A percentile compares a stretch with the other conserved stretches of the same genome.
Evolutionary conservation across 2,329 filamentous ascomycete species (phyloP).

Genomic region (Simplicillium aogashimaense): DNA sequence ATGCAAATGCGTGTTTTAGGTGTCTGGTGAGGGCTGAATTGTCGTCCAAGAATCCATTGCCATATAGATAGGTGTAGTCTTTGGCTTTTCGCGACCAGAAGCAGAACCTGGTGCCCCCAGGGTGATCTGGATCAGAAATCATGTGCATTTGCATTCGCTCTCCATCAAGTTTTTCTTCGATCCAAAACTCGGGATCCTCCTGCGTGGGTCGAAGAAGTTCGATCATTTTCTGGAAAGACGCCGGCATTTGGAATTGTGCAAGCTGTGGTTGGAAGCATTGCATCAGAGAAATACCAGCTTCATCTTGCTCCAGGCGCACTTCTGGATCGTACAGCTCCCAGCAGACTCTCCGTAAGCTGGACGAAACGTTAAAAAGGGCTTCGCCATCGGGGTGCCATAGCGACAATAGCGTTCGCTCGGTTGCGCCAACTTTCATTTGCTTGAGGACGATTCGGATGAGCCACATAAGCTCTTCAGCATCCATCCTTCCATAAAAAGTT

Average conservation of each 20-base stretch:
- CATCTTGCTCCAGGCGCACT: constrained; percentile 63
- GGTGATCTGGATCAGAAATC: constrained; percentile 55
- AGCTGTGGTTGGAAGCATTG: constrained; percentile 95
- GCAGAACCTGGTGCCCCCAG: constrained; percentile 63
- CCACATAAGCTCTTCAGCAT: constrained; percentile 88
- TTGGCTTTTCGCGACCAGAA: constrained; percentile 98
- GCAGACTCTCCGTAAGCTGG: constrained; percentile 80
- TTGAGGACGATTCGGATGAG: constrained; percentile 86
- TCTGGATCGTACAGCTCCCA: constrained; percentile 80
- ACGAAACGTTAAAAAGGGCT: constrained; percentile 78
- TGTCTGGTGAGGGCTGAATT: constrained; percentile 72
- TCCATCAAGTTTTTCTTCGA: constrained; percentile 95
- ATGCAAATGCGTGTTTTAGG: constrained; percentile 65
- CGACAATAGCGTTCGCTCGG: constrained; percentile 80
- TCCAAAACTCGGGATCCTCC: constrained; percentile 77
- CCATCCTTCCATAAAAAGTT: constrained; percentile 83
- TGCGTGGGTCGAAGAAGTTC: constrained; percentile 53
- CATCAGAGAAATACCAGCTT: constrained; percentile 72
- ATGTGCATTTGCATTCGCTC: constrained; percentile 97
- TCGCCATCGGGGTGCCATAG: constrained; percentile 74
- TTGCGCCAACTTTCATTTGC: constrained; percentile 64
- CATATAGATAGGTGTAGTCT: constrained; percentile 92
- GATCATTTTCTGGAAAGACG: constrained; percentile 69
- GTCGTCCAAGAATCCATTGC: constrained; percentile 62
- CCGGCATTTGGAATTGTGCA: constrained; percentile 80